Evolutionary conservation across 805 yeast species (phyloP), one percentile per base, ranked within the genome.

Genomic region (Yamadazyma takamatsuzukensis): DNA sequence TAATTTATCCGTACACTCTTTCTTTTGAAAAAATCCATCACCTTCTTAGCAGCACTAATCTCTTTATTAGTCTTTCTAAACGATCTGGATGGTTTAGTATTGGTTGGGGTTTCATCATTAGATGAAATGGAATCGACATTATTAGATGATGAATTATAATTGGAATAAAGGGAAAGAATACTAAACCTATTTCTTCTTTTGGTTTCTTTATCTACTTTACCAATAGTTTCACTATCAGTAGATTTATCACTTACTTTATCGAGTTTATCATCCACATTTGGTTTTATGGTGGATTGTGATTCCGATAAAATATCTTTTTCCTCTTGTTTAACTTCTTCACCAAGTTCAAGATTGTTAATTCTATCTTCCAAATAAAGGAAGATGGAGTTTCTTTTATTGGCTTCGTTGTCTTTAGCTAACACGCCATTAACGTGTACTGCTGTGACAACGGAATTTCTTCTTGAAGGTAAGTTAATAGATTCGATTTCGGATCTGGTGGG

Each of bases 1-100:
- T 36, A 53, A 29, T 53, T 52, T 13, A 59, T 52, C 39, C 59
- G 48, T 4, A 61, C 51, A 34, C 65, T 59, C 41, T 85, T 74
- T 58, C 89, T 72, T 52, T 80, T 80, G 64, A 82, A 81, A 53
- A 82, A 82, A 54, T 81, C 89, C 72, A 82, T 76, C 7, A 82
- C 88, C 47, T 77, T 78, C 51, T 79, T 76, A 4, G 93, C 87
- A 2, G 93, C 81, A 29, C 88, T 79, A 14, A 78, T 76, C 44
- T 79, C 85, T 44, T 72, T 76, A 45, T 58, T 45, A 30, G 62
- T 34, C 15, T 24, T 21, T 23, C 30, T 34, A 21, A 36, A 37
- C 21, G 26, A 25, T 29, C 26, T 39, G 16, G 23, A 26, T 22
- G 25, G 21, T 29, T 32, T 28, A 18, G 26, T 39, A 15, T 24